These are phyloP conservation scores for Cladorrhinum sp. DNA, from an alignment of 2,329 filamentous ascomycete species.

Conservation along the genomic window DNA sequence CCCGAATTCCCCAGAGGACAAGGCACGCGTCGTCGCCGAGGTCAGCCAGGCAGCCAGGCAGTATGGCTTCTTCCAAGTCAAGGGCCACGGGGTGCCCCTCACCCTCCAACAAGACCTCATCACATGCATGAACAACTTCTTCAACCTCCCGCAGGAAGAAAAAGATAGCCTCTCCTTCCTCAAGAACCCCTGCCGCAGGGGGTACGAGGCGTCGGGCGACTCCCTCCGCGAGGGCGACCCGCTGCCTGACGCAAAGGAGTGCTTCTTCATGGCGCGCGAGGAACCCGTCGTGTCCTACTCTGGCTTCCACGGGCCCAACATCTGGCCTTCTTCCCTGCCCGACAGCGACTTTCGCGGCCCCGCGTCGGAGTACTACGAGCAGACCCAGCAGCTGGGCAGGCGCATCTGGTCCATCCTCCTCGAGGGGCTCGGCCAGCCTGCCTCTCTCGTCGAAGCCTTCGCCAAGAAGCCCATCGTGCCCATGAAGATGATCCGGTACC, in stretches of 20 bases:
- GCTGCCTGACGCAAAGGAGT: slow-evolving; percentile 30
- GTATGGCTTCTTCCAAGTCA: slow-evolving; percentile 27
- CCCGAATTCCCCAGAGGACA: slow-evolving; percentile 13
- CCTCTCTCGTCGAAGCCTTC: slow-evolving; percentile 21
- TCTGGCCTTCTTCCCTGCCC: slow-evolving; percentile 32
- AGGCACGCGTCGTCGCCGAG: slow-evolving; percentile 18
- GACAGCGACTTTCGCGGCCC: slow-evolving; percentile 31
- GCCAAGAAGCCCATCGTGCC: slow-evolving; percentile 23
- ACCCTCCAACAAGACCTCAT: slow-evolving; percentile 15
- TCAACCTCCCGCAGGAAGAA: slow-evolving; percentile 21
- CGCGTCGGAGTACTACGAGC: slow-evolving; percentile 28
- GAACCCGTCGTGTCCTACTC: slow-evolving; percentile 24
- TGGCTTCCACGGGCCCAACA: slow-evolving; percentile 32
- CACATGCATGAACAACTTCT: slow-evolving; percentile 14
- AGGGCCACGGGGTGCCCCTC: slow-evolving; percentile 25
- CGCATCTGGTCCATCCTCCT: slow-evolving; percentile 29
- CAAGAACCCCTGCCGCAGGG: slow-evolving; percentile 27
- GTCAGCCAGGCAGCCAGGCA: slow-evolving; percentile 17
- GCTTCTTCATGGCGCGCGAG: slow-evolving; percentile 27
- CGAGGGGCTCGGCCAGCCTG: slow-evolving; percentile 25
- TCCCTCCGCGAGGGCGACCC: slow-evolving; percentile 20
- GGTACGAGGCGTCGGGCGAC: slow-evolving; percentile 28
- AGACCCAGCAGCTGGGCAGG: slow-evolving; percentile 25
- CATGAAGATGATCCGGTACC: slow-evolving; percentile 28
- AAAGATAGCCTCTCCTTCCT: slow-evolving; percentile 26